Evolutionary conservation across 306 rosid genomes (phyloP).

Genomic region (Rosa rugosa): DNA sequence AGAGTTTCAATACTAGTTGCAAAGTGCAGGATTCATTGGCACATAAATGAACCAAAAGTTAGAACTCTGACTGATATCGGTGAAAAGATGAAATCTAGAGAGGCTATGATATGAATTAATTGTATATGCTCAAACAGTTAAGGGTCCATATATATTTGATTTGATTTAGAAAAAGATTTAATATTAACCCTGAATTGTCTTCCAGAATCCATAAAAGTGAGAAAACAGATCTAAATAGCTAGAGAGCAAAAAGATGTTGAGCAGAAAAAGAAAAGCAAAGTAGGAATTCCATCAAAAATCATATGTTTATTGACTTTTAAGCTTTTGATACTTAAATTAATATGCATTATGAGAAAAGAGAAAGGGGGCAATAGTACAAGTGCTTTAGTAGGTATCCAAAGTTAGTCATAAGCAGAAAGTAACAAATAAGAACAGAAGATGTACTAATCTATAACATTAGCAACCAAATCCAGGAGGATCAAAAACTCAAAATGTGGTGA

Average conservation of each 20-base stretch:
- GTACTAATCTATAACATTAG: slow-evolving; percentile 29
- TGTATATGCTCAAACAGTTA: background rate
- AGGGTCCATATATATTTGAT: background rate
- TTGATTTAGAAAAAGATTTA: background rate
- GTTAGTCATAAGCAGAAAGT: slow-evolving; percentile 35
- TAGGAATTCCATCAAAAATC: slow-evolving; percentile 28
- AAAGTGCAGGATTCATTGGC: background rate
- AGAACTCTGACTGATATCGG: background rate
- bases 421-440: slow-evolving; percentile 21
- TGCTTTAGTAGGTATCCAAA: slow-evolving; percentile 59
- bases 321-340: slow-evolving; percentile 30
- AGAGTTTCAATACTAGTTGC: background rate
- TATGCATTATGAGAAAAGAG: slow-evolving; percentile 40
- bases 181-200: slow-evolving; percentile 14
- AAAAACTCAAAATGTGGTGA: slow-evolving; percentile 32
- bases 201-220: slow-evolving; percentile 9
- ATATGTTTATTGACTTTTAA: slow-evolving; percentile 26
- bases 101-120: background rate
- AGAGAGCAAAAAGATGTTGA: background rate
- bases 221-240: background rate
- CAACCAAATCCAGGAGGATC: slow-evolving; percentile 48
- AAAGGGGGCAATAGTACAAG: slow-evolving; percentile 25
- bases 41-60: background rate
- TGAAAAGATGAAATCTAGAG: slow-evolving; percentile 1
- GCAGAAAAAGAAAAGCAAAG: slow-evolving; percentile 8